Conservation (phyloP, 352 stramenopile genomes). For the Pythium angustatum region DNA sequence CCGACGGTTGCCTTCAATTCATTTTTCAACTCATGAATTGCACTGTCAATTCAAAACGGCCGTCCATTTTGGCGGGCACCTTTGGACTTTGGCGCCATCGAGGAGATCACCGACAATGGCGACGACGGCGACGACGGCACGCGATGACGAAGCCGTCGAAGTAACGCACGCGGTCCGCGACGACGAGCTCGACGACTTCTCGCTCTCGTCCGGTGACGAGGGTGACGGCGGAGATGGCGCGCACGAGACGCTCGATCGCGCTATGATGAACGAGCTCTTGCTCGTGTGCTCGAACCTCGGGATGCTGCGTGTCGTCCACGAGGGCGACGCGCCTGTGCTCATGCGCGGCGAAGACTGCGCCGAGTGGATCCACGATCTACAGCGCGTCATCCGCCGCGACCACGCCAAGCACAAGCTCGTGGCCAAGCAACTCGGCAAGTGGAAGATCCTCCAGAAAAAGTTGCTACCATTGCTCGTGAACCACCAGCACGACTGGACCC, state of each 20-base stretch:
- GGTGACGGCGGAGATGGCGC: slow-evolving; percentile 6
- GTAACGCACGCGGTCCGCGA: slow-evolving; percentile 24
- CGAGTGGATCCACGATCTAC: slow-evolving; percentile 85
- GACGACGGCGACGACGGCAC: not conserved
- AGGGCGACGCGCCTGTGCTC: slow-evolving; percentile 61
- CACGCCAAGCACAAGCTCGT: slow-evolving; percentile 83
- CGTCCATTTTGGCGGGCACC: slow-evolving; percentile 21
- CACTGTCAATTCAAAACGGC: not conserved
- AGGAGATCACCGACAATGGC: not conserved
- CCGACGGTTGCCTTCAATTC: slow-evolving; percentile 11
- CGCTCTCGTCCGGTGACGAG: slow-evolving; percentile 51
- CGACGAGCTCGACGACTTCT: slow-evolving; percentile 66
- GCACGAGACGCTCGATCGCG: slow-evolving; percentile 54
- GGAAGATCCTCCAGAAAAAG: slow-evolving; percentile 89
- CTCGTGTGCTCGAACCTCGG: slow-evolving; percentile 88
- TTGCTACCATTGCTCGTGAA: slow-evolving; percentile 83
- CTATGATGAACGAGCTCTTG: slow-evolving; percentile 87
- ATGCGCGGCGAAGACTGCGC: slow-evolving; percentile 85
- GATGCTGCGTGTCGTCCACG: slow-evolving; percentile 64
- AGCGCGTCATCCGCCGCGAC: slow-evolving; percentile 78
- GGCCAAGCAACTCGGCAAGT: slow-evolving; percentile 82
- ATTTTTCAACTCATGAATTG: slow-evolving; percentile 7
- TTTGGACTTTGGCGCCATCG: slow-evolving; percentile 17
- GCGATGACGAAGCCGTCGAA: slow-evolving; percentile 20
- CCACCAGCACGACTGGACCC: slow-evolving; percentile 83